Base-by-base conservation (phyloP, 2,329 filamentous ascomycete species). In the Xylariaceae sp. region DNA sequence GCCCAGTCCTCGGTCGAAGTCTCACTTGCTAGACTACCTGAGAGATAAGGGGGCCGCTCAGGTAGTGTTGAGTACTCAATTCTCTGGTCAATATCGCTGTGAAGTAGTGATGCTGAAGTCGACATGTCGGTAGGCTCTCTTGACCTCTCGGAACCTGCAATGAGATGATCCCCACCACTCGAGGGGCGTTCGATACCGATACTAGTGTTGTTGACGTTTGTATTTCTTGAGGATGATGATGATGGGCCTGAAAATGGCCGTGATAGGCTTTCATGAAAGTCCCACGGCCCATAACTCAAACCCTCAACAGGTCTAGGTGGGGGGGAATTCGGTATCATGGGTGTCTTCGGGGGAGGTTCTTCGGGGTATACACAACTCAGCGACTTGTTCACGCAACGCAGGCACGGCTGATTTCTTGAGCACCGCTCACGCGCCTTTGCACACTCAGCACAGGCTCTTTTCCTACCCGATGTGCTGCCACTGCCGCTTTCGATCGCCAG, bases 381-480 rank as follows among this genome's bases (percentile, higher is more conserved):
- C 12, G 48, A 45, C 34, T 54, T 58, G 3, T 45, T 43, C 17
- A 48, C 47, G 42, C 57, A 60, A 38, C 57, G 45, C 9, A 49
- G 29, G 39, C 57, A 60, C 22, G 57, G 54, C 22, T 56, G 51
- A 22, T 52, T 54, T 35, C 55, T 54, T 13, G 54, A 59, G 39
- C 57, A 60, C 32, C 55, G 51, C 38, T 54, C 56, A 32, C 57
- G 45, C 9, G 49, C 51, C 22, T 48, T 54, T 19, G 57, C 57
- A 34, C 56, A 59, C 41, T 59, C 55, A 18, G 37, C 45, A 19
- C 57, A 60, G 15, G 57, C 57, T 48, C 57, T 49, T 42, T 51
- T 57, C 38, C 51, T 51, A 9, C 42, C 44, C 9, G 49, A 38
- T n/a, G 42, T 44, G 12, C 47, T 42, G 22, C n/a, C n/a, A 38